phyloP scores from a whole-genome alignment of 495 filamentous ascomycete genomes.

The Aspergillus cavernicola region DNA sequence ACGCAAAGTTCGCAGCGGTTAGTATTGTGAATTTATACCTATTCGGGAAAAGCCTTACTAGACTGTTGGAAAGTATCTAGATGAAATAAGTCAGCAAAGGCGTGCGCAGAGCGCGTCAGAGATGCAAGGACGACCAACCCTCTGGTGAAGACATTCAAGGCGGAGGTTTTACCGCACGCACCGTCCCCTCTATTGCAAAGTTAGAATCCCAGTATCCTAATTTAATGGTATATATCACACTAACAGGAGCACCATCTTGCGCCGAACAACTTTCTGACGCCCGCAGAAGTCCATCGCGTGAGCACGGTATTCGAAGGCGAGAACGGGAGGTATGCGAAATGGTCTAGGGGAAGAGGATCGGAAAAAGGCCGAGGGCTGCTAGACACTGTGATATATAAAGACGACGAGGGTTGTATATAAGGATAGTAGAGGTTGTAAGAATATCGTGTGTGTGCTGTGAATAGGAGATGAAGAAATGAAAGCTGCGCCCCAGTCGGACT shows the following conservation, averaged over 20 bases:
- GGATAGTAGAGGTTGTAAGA: background rate
- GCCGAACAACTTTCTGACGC: conserved; percentile 77
- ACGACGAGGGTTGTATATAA: background rate
- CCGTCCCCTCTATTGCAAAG: conserved; percentile 72
- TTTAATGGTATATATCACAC: conserved; percentile 31
- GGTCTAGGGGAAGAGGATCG: background rate
- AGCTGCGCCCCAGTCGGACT: conserved; percentile 22
- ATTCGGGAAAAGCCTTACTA: conserved; percentile 55
- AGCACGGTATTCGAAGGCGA: background rate
- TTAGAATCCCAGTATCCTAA: conserved; percentile 12
- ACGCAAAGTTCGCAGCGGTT: conserved; percentile 18
- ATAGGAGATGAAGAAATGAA: conserved; percentile 14
- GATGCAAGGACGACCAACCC: conserved; percentile 54
- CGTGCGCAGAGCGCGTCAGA: conserved; percentile 11
- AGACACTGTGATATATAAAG: background rate
- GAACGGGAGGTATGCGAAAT: conserved; percentile 1
- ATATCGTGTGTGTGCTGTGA: background rate
- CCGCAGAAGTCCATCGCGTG: conserved; percentile 50
- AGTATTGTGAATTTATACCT: conserved; percentile 16
- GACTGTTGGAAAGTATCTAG: conserved; percentile 93
- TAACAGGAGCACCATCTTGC: conserved; percentile 96
- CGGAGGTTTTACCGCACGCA: conserved; percentile 95
- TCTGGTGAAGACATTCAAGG: conserved; percentile 97
- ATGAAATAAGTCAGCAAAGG: conserved; percentile 18
- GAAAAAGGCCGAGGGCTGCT: background rate